Base-by-base conservation (phyloP, 768 basidiomycete species). In the Termitomyces sp. region DNA sequence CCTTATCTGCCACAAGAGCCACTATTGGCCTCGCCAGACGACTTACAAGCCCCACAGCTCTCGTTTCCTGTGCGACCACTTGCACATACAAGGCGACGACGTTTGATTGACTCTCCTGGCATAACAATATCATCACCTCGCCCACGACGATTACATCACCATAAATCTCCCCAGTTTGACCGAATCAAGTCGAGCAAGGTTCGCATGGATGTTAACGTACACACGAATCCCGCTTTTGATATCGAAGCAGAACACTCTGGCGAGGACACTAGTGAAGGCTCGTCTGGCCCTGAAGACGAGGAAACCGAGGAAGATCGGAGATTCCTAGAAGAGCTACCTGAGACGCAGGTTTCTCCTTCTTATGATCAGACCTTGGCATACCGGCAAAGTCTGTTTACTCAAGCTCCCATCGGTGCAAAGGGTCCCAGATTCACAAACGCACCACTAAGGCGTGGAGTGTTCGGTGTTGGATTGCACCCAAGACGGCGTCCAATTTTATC, bases 231-330 rank as follows among this genome's bases (percentile, higher is more conserved):
- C 1, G 76, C 86, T 67, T 77, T 91, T 54, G 90, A 91, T 64
- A 76, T 82, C 36, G 87, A 86, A 67, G 92, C 92, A 3, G 71
- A 71, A 18, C 92, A 93, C 65, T 94, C 93, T 9, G 92, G 91
- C 20, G 90, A 91, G 58, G 92, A 93, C 66, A 77, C 78, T 56
- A 87, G 86, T 64, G 80, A 77, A 56, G 89, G 89, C 36, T 76
- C 75, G 1, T 87, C 86, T 0, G 77, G 74, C 36, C 78, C 74
- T 64, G 82, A 78, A 61, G 80, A 83, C 41, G 79, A 82, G 30
- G 88, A 88, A 66, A 81, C 77, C 67, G 89, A 88, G 66, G 84
- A 82, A 36, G 91, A 93, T 66, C 75, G 80, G 49, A 74, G 70
- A 62, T 94, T 94, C 72, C 70, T 91, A 36, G 77, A 83, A 60